Evolutionary conservation across 129 eudicot species (phyloP).

Genomic region (Oenanthe sinensis): DNA sequence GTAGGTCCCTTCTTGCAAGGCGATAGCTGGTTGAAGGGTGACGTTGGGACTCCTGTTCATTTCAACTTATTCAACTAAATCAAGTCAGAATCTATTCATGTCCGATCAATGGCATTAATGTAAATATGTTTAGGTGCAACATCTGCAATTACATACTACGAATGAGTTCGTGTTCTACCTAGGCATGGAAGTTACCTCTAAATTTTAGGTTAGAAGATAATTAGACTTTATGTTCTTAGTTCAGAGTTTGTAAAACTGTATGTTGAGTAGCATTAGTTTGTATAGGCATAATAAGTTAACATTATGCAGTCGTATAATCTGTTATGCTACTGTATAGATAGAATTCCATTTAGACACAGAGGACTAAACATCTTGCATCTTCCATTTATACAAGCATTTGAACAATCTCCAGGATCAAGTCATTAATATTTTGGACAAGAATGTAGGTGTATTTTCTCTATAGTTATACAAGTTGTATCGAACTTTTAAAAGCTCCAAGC

Average conservation of each 20-base stretch:
- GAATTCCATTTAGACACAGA: too few relatives aligned
- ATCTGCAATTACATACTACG: background rate
- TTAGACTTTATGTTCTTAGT: background rate
- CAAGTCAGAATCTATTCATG: background rate
- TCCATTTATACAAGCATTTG: too few relatives aligned
- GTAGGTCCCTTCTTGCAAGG: background rate
- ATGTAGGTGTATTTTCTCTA: too few relatives aligned
- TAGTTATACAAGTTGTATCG: too few relatives aligned
- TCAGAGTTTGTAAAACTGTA: background rate
- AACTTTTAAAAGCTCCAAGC: too few relatives aligned
- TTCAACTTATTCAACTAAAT: background rate
- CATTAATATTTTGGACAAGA: too few relatives aligned
- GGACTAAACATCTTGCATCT: too few relatives aligned
- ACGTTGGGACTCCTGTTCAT: background rate
- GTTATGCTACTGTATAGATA: too few relatives aligned
- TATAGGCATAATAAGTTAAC: background rate
- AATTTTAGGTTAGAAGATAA: background rate
- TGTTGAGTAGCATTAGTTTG: background rate
- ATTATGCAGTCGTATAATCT: too few relatives aligned
- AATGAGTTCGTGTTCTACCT: too few relatives aligned
- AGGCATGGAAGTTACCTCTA: too few relatives aligned
- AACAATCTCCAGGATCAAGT: too few relatives aligned
- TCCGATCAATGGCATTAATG: background rate
- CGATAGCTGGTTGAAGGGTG: conserved; percentile 3
- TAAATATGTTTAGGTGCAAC: background rate